phyloP scores from a whole-genome alignment of 148 eudicot species.

The Agrostemma githago region DNA sequence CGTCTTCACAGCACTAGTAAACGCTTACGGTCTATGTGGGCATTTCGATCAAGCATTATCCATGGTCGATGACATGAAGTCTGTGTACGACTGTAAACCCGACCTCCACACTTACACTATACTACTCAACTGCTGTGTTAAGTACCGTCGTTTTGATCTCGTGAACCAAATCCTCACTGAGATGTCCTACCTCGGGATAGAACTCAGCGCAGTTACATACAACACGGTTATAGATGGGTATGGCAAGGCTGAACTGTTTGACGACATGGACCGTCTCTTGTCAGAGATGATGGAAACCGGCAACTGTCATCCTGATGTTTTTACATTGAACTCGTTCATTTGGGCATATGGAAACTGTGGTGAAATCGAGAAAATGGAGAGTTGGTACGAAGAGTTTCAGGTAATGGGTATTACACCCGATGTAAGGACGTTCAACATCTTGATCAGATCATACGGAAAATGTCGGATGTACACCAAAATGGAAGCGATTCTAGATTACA shows the following conservation, averaged over 20 bases:
- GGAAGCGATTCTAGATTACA: slow-evolving; percentile 58
- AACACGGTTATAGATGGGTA: slow-evolving; percentile 87
- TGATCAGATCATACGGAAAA: slow-evolving; percentile 78
- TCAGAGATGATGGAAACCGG: slow-evolving; percentile 62
- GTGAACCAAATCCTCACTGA: slow-evolving; percentile 45
- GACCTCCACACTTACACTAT: slow-evolving; percentile 76
- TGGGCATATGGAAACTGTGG: slow-evolving; percentile 71
- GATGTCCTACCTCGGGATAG: slow-evolving; percentile 65
- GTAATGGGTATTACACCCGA: slow-evolving; percentile 74
- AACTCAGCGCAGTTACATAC: slow-evolving; percentile 56
- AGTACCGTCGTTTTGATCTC: slow-evolving; percentile 50
- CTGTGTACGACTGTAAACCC: slow-evolving; percentile 63
- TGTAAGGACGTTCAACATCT: slow-evolving; percentile 68
- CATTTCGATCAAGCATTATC: slow-evolving; percentile 65
- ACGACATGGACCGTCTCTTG: slow-evolving; percentile 62
- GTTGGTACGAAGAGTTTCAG: slow-evolving; percentile 80
- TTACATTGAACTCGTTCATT: slow-evolving; percentile 70
- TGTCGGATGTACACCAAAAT: slow-evolving; percentile 64
- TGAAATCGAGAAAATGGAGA: slow-evolving; percentile 71
- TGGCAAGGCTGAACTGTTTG: slow-evolving; percentile 68
- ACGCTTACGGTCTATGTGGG: slow-evolving; percentile 64
- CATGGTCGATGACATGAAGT: slow-evolving; percentile 56
- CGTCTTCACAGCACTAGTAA: slow-evolving; percentile 67
- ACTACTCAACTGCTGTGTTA: slow-evolving; percentile 61
- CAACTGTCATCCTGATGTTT: slow-evolving; percentile 67